These are phyloP conservation scores for Coemansia sp. DNA, from an alignment of 192 early-diverging fungal genomes.

Conservation along the genomic window DNA sequence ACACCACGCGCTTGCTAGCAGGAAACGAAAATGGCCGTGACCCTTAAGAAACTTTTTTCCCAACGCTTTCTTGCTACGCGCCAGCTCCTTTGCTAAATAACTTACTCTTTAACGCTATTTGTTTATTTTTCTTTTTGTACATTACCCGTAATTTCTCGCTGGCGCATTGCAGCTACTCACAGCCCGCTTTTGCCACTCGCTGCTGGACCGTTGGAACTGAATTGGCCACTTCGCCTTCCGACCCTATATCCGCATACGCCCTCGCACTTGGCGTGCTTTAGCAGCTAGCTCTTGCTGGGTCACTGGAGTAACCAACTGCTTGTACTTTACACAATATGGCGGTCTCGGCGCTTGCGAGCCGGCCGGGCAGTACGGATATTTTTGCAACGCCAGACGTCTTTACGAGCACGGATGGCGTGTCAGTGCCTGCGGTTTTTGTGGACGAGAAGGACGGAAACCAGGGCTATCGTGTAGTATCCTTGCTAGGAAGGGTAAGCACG, in stretches of 20 bases:
- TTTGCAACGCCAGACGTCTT: conserved; percentile 21
- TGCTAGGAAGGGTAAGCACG: conserved; percentile 41
- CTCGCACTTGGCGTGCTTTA: background rate
- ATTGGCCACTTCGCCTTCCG: background rate
- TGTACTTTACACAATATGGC: background rate
- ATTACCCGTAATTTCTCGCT: background rate
- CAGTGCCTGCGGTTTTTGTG: conserved; percentile 30
- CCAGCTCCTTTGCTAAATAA: background rate
- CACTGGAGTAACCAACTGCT: background rate
- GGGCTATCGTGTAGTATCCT: conserved; percentile 28
- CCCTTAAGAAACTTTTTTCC: background rate
- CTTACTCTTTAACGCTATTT: background rate
- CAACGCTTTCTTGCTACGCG: background rate
- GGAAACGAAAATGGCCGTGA: background rate
- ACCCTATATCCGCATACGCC: background rate
- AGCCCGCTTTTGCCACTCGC: background rate
- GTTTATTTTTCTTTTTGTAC: background rate
- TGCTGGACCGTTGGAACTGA: background rate
- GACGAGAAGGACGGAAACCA: conserved; percentile 16
- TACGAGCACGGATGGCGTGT: conserved; percentile 38
- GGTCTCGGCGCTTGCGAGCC: conserved; percentile 2
- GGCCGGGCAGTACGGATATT: background rate
- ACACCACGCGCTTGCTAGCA: background rate
- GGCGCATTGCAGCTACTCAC: background rate
- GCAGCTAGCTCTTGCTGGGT: background rate